Evolutionary conservation across 2,329 filamentous ascomycete species (phyloP), one percentile per base, ranked within the genome.

Genomic region (Monosporascus sp.): DNA sequence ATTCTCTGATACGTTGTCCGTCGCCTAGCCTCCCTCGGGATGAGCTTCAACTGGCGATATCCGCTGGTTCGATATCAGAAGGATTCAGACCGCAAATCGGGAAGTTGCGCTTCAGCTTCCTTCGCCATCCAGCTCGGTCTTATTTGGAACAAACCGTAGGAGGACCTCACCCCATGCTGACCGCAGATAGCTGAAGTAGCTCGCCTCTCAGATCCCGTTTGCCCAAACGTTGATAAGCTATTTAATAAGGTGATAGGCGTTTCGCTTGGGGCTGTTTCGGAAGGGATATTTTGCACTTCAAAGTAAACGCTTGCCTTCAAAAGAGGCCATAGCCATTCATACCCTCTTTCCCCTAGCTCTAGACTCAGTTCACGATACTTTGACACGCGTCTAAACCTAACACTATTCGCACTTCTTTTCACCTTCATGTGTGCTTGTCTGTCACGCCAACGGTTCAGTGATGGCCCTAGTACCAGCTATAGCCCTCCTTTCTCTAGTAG

Each of bases 401-500:
- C 9, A 4, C 31, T 35, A 11, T 39, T 39, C 17, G 8, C 37
- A 17, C 39, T 8, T 20, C 39, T 14, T 20, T 43, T 20, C 22
- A 8, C 14, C 7, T 18, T 43, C 39, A 24, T 20, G 22, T 20
- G 31, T 35, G 31, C 9, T 35, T 35, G 31, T 20, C n/a, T 20
- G n/a, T 20, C 3, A 24, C 11, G 5, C 17, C 11, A 15, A 9
- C 39, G 8, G 31, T 46, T 22, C 6, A 25, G 43, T 6, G n/a
- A 46, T 46, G 43, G 43, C 22, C n/a, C 25, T 25, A 24, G 17
- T 14, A 46, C 24, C 20, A 46, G 43, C 14, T 31, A 27, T 46
- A 17, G 43, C 6, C 20, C 11, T 61, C 48, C 50, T 49, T 39
- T 52, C 60, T 50, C 35, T 65, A 39, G 47, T 55, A 35, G 11